phyloP scores from a whole-genome alignment of 805 yeast genomes.

The Candida sakaeoensis region DNA sequence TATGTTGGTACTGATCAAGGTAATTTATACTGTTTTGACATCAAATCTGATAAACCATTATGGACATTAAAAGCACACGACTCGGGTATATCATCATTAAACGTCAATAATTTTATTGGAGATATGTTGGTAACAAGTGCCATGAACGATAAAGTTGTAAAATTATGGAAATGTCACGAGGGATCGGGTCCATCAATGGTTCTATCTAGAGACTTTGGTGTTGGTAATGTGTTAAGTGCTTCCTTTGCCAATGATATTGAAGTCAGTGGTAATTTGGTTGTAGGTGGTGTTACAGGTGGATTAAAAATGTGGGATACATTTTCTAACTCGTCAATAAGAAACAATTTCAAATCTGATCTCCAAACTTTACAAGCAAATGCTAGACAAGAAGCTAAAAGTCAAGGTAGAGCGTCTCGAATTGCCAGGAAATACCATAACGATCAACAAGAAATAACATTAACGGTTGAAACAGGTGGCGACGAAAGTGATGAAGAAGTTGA shows the following conservation, averaged over 20 bases:
- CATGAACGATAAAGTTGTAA: conserved; percentile 82
- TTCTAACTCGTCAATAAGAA: conserved; percentile 74
- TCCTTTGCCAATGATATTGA: conserved; percentile 85
- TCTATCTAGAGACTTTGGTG: conserved; percentile 85
- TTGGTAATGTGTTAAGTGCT: conserved; percentile 84
- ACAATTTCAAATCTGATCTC: conserved; percentile 59
- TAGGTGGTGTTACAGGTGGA: conserved; percentile 84
- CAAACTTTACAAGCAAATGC: conserved; percentile 52
- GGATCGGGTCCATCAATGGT: conserved; percentile 74
- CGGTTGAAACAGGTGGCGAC: conserved; percentile 62
- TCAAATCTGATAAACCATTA: conserved; percentile 66
- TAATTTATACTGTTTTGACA: conserved; percentile 83
- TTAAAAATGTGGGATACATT: conserved; percentile 92
- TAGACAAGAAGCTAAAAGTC: conserved; percentile 48
- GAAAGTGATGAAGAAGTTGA: conserved; percentile 47
- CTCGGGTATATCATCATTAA: conserved; percentile 82
- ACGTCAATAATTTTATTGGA: conserved; percentile 60
- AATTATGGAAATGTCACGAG: conserved; percentile 76
- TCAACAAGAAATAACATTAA: conserved; percentile 53
- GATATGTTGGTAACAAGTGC: conserved; percentile 85
- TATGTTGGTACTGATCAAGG: conserved; percentile 92
- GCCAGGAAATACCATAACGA: conserved; percentile 63
- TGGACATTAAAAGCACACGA: conserved; percentile 99
- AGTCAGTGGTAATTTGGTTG: conserved; percentile 75
- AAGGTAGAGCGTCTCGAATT: conserved; percentile 67